Conservation (phyloP, 768 basidiomycete species). For the Leccinum disarticulatum region DNA sequence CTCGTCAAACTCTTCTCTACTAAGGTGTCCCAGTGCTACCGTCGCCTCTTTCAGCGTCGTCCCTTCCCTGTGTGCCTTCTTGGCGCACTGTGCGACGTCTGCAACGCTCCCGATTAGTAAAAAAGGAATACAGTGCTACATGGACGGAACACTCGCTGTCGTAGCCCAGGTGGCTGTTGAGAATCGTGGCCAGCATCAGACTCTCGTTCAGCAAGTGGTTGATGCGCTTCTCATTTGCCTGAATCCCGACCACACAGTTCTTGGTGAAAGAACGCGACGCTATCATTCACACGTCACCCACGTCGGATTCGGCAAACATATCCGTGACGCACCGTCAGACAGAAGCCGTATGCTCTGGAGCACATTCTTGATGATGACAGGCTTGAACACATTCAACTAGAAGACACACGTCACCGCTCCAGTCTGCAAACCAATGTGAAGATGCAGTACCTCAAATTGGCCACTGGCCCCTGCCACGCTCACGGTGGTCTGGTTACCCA, state of each 20-base stretch:
- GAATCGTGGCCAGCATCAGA: slow-evolving; percentile 95
- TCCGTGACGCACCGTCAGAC: slow-evolving; percentile 68
- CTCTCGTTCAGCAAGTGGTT: slow-evolving; percentile 88
- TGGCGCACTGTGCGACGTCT: slow-evolving; percentile 98
- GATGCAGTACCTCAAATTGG: slow-evolving; percentile 84
- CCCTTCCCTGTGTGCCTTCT: slow-evolving; percentile 99
- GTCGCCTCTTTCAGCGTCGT: slow-evolving; percentile 95
- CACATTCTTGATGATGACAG: slow-evolving; percentile 97
- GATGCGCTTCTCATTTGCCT: slow-evolving; percentile 95
- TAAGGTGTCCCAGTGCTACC: slow-evolving; percentile 80
- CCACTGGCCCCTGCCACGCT: slow-evolving; percentile 92
- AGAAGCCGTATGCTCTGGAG: slow-evolving; percentile 93
- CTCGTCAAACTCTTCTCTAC: slow-evolving; percentile 88
- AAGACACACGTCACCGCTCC: slow-evolving; percentile 8
- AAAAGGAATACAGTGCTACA: not conserved
- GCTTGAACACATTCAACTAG: slow-evolving; percentile 99
- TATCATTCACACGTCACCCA: slow-evolving; percentile 29
- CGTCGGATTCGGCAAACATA: not conserved
- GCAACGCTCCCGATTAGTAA: slow-evolving; percentile 14
- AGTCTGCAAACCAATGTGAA: slow-evolving; percentile 3
- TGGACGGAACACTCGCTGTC: slow-evolving; percentile 72
- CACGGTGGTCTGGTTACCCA: slow-evolving; percentile 94
- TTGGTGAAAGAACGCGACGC: slow-evolving; percentile 92
- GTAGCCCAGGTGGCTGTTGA: slow-evolving; percentile 95
- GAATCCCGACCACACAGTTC: slow-evolving; percentile 94